Percentiles rank a stretch among this genome's conserved stretches.
These are phyloP conservation scores for Cordyceps fumosorosea DNA, from an alignment of 2,329 filamentous ascomycete species.

Conservation along the genomic window DNA sequence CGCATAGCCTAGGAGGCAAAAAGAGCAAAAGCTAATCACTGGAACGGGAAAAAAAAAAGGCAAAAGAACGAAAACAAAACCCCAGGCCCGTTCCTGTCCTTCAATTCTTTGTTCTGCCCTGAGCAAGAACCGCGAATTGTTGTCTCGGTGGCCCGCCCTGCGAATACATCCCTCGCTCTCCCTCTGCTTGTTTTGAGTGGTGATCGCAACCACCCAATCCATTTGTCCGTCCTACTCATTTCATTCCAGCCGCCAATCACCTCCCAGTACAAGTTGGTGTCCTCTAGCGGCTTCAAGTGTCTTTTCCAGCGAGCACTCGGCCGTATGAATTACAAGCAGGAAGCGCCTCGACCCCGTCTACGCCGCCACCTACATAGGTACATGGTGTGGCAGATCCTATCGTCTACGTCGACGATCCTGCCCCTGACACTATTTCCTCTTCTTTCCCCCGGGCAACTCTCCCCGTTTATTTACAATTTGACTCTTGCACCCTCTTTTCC, in stretches of 20 bases:
- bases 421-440: conserved; percentile 10
- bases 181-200: background rate
- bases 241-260: background rate
- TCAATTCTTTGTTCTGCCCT: background rate
- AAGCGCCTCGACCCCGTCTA: background rate
- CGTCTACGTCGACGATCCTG: conserved; percentile 7
- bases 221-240: background rate
- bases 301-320: no score
- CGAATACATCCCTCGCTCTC: background rate
- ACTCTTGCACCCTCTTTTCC: background rate
- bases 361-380: background rate
- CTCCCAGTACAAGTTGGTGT: background rate
- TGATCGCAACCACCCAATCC: background rate
- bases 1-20: background rate
- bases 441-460: background rate
- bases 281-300: no score
- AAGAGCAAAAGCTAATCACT: background rate
- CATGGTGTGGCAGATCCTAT: conserved; percentile 10
- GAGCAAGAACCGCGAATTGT: background rate
- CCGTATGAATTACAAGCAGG: background rate
- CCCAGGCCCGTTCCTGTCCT: background rate
- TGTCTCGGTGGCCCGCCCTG: background rate
- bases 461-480: background rate
- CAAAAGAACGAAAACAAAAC: background rate
- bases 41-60: no score